Base-by-base conservation (phyloP, 345 rosid species). In the Alliaria petiolata region DNA sequence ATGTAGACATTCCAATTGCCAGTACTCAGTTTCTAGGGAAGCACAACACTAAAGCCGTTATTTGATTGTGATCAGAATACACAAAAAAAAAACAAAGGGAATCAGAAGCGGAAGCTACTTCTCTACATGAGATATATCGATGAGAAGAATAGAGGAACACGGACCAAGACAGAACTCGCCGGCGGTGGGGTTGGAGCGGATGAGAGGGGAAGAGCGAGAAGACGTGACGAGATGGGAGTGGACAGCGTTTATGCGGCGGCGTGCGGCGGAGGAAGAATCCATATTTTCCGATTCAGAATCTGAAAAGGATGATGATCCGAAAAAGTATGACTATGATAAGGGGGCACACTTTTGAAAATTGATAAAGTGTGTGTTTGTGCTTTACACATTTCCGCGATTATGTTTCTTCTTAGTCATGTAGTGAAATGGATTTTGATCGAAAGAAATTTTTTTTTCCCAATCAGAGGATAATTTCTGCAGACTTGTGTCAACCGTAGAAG, bases 1-100 rank as follows among this genome's bases (percentile, higher is more conserved):
- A 96, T 85, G 83, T 87, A 89, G 3, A 95, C 99, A 57, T 89
- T 89, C 99, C 97, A 95, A 75, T 85, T 85, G 30, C 97, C 99
- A 1, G 93, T 83, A 38, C 83, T 86, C 86, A 95, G 71, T 80
- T 87, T 91, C 85, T 95, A 97, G 0, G 99, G 99, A 62, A 95
- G 96, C 72, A 84, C 95, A 68, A 87, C 93, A 74, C 99, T 91
- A 42, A 81, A 95, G 0, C 95, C 93, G 75, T 84, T 88, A 68
- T 87, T 97, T 95, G 87, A 61, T 83, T 46, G 62, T 7, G 43
- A 70, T 65, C 67, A 12, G 5, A n/a, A 59, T 8, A 36, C 3
- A 49, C n/a, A n/a, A n/a, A n/a, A n/a, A n/a, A 22, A 1, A 43
- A 22, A 22, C 25, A 39, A 61, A 26, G 46, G 15, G 19, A 39